Conservation (phyloP, 1,284 basidiomycete genomes). For the Trichosporon faecale region DNA sequence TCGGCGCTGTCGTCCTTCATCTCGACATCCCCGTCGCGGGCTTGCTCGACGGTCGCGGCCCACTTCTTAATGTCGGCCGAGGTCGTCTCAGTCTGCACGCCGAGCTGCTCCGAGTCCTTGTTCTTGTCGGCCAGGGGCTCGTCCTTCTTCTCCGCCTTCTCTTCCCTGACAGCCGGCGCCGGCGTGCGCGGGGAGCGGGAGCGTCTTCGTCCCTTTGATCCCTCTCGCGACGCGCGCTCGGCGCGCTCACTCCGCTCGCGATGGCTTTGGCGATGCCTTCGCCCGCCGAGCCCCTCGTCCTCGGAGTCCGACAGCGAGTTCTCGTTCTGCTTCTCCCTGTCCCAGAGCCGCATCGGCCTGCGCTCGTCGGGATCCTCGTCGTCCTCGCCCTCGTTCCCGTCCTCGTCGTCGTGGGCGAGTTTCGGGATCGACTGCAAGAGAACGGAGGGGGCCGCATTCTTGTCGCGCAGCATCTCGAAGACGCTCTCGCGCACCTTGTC, state of each 20-base stretch:
- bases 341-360: conserved; percentile 57
- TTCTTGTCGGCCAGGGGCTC: conserved; percentile 1
- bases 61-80: conserved; percentile 24
- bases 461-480: conserved; percentile 80
- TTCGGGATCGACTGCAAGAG: conserved; percentile 53
- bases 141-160: not conserved
- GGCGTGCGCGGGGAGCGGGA: conserved; percentile 17
- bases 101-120: not conserved
- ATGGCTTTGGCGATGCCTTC: conserved; percentile 48
- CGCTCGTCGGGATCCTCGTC: conserved; percentile 70
- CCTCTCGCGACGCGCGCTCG: not conserved
- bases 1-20: not conserved
- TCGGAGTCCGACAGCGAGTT: conserved; percentile 56
- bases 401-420: conserved; percentile 76
- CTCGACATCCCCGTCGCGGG: conserved; percentile 7
- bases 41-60: conserved; percentile 20
- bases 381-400: conserved; percentile 76
- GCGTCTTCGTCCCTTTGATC: conserved; percentile 18
- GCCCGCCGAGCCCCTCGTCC: conserved; percentile 53
- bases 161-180: not conserved
- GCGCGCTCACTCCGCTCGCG: conserved; percentile 24
- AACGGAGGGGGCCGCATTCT: conserved; percentile 85
- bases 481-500: conserved; percentile 90
- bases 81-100: conserved; percentile 5
- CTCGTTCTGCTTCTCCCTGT: conserved; percentile 47